A percentile compares a stretch with the other conserved stretches of the same genome.
Conservation (phyloP, 768 basidiomycete genomes). For the Pleurotus eryngii region DNA sequence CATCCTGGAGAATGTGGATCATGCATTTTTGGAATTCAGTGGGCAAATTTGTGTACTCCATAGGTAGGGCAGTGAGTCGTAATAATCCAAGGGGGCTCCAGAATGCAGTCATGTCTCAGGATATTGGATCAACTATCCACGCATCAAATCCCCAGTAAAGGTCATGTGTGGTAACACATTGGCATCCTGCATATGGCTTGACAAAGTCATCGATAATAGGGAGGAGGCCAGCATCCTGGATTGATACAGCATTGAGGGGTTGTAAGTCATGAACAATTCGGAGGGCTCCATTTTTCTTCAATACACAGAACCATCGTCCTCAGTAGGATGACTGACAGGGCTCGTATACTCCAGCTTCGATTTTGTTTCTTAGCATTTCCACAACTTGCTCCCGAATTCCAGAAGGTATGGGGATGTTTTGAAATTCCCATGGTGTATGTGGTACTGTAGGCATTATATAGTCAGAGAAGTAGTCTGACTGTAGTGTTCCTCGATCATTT, state of each 20-base stretch:
- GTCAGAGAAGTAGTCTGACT: slow-evolving; percentile 26
- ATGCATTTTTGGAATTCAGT: slow-evolving; percentile 20
- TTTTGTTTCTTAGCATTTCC: slow-evolving; percentile 17
- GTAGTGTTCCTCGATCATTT: slow-evolving; percentile 28
- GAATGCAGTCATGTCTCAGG: slow-evolving; percentile 30
- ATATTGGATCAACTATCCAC: slow-evolving; percentile 17
- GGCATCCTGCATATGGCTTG: slow-evolving; percentile 18
- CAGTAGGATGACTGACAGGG: slow-evolving; percentile 19
- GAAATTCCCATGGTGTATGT: slow-evolving; percentile 28
- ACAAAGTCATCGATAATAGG: slow-evolving; percentile 23
- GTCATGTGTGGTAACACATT: slow-evolving; percentile 22
- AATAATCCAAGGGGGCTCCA: slow-evolving; percentile 13
- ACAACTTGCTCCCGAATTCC: slow-evolving; percentile 18
- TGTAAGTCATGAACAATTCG: slow-evolving; percentile 28
- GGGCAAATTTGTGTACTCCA: slow-evolving; percentile 17
- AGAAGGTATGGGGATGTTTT: slow-evolving; percentile 21
- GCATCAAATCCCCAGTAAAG: slow-evolving; percentile 32
- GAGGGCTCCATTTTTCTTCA: slow-evolving; percentile 25
- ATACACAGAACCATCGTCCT: slow-evolving; percentile 19
- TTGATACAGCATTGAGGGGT: slow-evolving; percentile 29
- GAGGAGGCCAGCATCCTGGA: slow-evolving; percentile 21
- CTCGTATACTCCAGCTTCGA: slow-evolving; percentile 19
- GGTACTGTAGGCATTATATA: slow-evolving; percentile 28
- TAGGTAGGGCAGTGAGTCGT: slow-evolving; percentile 16
- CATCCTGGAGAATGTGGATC: slow-evolving; percentile 22